Base-by-base conservation (phyloP, 2,329 filamentous ascomycete species). In the Colletotrichum chrysophilum region DNA sequence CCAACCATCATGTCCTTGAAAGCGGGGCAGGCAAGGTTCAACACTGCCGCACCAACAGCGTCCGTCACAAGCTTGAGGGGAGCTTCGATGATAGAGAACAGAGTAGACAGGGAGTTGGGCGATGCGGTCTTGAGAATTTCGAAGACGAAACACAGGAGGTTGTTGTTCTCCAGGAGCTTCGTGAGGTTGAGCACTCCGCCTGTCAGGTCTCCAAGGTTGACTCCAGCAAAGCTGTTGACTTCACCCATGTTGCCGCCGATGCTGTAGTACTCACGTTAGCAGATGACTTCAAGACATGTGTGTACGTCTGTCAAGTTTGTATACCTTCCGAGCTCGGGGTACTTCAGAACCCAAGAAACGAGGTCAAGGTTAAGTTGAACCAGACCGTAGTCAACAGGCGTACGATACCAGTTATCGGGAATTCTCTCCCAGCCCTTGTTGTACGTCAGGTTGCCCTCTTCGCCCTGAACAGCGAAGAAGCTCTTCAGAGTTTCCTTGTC, bases 171-270 rank as follows among this genome's bases (percentile, higher is more conserved):
- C 1, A 86, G 78, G 1, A 90, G 80, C 14, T 81, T 86, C 18
- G 80, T 74, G 7, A 81, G 76, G 77, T 88, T 89, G 76, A 86
- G 85, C 1, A 89, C 80, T 48, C 87, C 87, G 24, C 86, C 84
- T 6, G 87, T 87, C 16, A 89, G 38, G 70, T 89, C 81, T 3
- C 76, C 73, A 3, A 88, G 38, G 76, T 87, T 81, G 69, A 91
- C 78, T 7, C 88, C 88, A 6, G 86, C 82, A 77, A 90, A 91
- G 26, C 85, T 87, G 81, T 91, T 88, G 26, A 88, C 84, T 4
- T 83, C 84, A 21, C 89, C 88, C 7, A 86, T 85, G 77, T 91
- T 91, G 12, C 89, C 89, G 12, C 89, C 90, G 18, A 91, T 85
- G 75, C 83, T 86, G 28, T 3, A 14, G 3, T 12, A 7, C 0